Evolutionary conservation across 2,329 filamentous ascomycete genomes (phyloP).

Genomic region (Neopestalotiopsis sp.): DNA sequence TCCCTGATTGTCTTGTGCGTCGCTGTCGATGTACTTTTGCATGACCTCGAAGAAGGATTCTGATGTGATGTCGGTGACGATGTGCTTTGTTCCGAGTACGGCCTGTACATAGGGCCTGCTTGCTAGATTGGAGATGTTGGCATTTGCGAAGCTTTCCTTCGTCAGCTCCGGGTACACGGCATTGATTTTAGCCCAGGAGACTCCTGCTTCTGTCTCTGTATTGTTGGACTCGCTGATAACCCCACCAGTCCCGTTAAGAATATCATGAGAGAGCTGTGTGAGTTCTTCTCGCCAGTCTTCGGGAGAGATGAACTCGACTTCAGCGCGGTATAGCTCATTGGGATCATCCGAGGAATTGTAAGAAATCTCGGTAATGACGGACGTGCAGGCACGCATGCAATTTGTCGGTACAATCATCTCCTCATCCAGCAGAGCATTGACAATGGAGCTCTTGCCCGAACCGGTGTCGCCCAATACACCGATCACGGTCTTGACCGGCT

Average conservation of each 20-base stretch:
- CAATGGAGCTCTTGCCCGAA: conserved; percentile 31
- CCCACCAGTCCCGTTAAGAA: conserved; percentile 30
- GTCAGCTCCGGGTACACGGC: conserved; percentile 35
- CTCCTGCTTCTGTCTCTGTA: conserved; percentile 31
- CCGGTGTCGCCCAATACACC: conserved; percentile 30
- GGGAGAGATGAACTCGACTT: conserved; percentile 34
- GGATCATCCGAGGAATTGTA: conserved; percentile 35
- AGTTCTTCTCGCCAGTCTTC: conserved; percentile 34
- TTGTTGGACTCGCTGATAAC: conserved; percentile 28
- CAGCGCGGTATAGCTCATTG: conserved; percentile 31
- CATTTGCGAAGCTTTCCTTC: conserved; percentile 31
- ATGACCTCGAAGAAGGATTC: conserved; percentile 50
- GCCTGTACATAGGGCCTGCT: conserved; percentile 41
- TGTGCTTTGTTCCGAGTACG: conserved; percentile 52
- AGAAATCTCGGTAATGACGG: conserved; percentile 33
- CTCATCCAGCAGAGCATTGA: conserved; percentile 30
- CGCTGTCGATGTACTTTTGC: conserved; percentile 60
- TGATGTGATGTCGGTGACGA: conserved; percentile 43
- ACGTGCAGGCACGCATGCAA: conserved; percentile 43
- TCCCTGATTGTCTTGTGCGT: conserved; percentile 45
- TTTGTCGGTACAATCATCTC: conserved; percentile 43
- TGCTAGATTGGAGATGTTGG: conserved; percentile 46
- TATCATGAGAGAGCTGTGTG: conserved; percentile 28
- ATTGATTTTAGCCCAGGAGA: conserved; percentile 35
- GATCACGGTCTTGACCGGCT: background rate